Percentiles rank a stretch among this genome's conserved stretches.
These are phyloP conservation scores for Penicillium samsonianum DNA, from an alignment of 495 filamentous ascomycete genomes.

Conservation along the genomic window DNA sequence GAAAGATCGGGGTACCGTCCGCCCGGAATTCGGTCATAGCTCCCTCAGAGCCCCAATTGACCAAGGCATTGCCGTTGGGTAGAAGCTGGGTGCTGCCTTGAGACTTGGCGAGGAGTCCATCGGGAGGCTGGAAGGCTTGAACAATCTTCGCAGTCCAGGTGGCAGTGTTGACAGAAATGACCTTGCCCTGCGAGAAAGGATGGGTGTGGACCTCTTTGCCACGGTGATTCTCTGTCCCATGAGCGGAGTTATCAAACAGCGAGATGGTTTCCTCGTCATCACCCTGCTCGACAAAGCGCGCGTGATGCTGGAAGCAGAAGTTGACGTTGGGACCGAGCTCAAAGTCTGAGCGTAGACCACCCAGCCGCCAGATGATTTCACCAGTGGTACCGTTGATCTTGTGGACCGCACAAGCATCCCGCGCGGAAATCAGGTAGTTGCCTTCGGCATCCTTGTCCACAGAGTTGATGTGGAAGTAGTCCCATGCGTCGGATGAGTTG, in stretches of 20 bases:
- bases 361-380: conserved; percentile 58
- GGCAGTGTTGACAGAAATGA: conserved; percentile 52
- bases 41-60: conserved; percentile 58
- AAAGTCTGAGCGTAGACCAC: conserved; percentile 49
- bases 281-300: conserved; percentile 48
- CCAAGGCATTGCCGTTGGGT: conserved; percentile 52
- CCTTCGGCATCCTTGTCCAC: conserved; percentile 43
- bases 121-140: conserved; percentile 48
- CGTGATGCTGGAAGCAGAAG: conserved; percentile 63
- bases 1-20: conserved; percentile 52
- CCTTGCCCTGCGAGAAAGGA: conserved; percentile 55
- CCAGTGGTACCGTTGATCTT: conserved; percentile 58
- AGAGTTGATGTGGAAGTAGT: conserved; percentile 46
- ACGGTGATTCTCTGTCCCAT: conserved; percentile 43
- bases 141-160: conserved; percentile 48
- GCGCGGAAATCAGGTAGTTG: conserved; percentile 58
- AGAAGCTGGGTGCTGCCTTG: conserved; percentile 60
- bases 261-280: conserved; percentile 49
- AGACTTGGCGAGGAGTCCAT: conserved; percentile 52
- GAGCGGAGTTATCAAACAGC: conserved; percentile 54
- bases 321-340: conserved; percentile 41
- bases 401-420: conserved; percentile 54
- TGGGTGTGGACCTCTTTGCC: conserved; percentile 45
- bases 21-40: conserved; percentile 55
- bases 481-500: conserved; percentile 45